phyloP scores from a whole-genome alignment of 305 asterid genomes.

The Solanum hybrid region DNA sequence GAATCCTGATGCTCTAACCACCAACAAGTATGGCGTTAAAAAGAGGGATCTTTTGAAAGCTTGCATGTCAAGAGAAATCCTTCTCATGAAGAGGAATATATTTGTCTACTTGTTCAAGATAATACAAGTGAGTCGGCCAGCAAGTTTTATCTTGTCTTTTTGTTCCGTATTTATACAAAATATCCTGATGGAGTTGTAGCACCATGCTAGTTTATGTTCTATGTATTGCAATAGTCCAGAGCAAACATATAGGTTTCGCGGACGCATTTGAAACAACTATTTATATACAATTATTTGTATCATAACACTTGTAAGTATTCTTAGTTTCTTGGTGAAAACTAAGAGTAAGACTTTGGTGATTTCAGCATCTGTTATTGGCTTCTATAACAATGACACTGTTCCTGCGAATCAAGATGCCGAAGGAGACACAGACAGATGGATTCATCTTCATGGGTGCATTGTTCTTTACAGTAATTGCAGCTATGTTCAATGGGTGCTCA shows the following conservation, averaged over 20 bases:
- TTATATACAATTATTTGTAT: background rate
- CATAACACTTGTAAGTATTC: background rate
- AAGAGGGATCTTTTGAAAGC: conserved; percentile 78
- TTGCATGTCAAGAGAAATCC: conserved; percentile 68
- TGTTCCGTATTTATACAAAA: background rate
- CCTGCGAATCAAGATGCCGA: conserved; percentile 50
- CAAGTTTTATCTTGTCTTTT: background rate
- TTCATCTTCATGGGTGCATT: conserved; percentile 69
- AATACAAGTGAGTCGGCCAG: conserved; percentile 48
- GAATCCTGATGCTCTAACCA: conserved; percentile 69
- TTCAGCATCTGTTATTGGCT: conserved; percentile 22
- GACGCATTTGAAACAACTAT: background rate
- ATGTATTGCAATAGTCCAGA: background rate
- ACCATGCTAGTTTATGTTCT: background rate
- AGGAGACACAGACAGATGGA: conserved; percentile 43
- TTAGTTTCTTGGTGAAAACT: background rate
- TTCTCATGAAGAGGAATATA: conserved; percentile 87
- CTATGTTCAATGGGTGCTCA: conserved; percentile 79
- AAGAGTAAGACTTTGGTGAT: background rate
- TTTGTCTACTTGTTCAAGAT: conserved; percentile 81
- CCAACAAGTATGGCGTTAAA: conserved; percentile 57
- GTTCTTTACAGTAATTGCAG: conserved; percentile 44
- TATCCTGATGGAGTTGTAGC: background rate
- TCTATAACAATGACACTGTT: conserved; percentile 55
- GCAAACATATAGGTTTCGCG: background rate